Percentiles rank a stretch among this genome's conserved stretches.
These are phyloP conservation scores for Paecilomyces formosus DNA, from an alignment of 2,329 filamentous ascomycete species.

Conservation along the genomic window DNA sequence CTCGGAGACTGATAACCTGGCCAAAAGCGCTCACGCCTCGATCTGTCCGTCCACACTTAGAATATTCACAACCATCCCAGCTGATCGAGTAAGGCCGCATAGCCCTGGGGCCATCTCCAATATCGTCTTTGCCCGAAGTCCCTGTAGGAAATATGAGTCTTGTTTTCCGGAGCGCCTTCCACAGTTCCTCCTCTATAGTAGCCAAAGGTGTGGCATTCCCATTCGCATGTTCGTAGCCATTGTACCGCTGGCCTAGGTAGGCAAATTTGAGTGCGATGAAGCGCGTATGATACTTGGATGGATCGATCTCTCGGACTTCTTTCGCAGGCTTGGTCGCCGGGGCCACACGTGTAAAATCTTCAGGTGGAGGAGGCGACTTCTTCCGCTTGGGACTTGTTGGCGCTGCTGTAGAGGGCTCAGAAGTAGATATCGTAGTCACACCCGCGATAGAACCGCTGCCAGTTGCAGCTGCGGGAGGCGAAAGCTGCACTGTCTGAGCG, in stretches of 20 bases:
- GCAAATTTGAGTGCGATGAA: constrained; percentile 88
- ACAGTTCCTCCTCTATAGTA: constrained; percentile 87
- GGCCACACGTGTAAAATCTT: constrained; percentile 17
- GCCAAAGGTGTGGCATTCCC: constrained; percentile 61
- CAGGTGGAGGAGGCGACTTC: constrained; percentile 12
- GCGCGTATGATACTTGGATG: constrained; percentile 72
- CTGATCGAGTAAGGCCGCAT: constrained; percentile 47
- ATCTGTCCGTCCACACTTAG: constrained; percentile 91
- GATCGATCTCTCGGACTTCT: constrained; percentile 56
- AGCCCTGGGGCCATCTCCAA: constrained; percentile 37
- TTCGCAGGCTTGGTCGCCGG: constrained; percentile 25
- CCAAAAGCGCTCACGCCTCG: constrained; percentile 93
- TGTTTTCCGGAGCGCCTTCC: constrained; percentile 79
- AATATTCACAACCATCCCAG: constrained; percentile 82
- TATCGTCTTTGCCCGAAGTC: constrained; percentile 30
- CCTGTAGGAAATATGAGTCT: constrained; percentile 69
- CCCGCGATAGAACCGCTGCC: background rate
- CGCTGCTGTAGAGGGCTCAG: background rate
- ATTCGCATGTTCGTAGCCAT: constrained; percentile 82
- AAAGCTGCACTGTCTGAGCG: constrained; percentile 35
- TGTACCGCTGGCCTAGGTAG: constrained; percentile 85
- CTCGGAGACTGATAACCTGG: constrained; percentile 77
- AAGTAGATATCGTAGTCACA: background rate
- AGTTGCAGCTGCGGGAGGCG: constrained; percentile 6
- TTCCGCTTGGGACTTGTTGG: constrained; percentile 5